Evolutionary conservation across 805 yeast species (phyloP), one percentile per base, ranked within the genome.

Genomic region (Zygoascus ofunaensis): DNA sequence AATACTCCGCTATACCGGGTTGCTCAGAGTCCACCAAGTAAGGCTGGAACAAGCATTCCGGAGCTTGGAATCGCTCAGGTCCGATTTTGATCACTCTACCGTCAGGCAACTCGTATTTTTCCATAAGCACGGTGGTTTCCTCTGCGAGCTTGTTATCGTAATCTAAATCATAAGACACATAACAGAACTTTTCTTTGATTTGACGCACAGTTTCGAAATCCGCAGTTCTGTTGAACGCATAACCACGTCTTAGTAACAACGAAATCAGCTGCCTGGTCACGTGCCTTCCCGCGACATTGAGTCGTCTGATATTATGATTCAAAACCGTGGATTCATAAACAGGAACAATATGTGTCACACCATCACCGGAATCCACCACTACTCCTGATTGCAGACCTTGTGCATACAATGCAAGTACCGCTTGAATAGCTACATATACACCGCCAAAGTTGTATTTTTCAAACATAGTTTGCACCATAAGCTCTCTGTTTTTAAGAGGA

Each of bases 191-290:
- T 69, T 92, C 98, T 68, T 92, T 92, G 60, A 92, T 90, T 68
- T 87, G 96, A 61, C 98, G 86, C 39, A 92, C 97, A 2, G 97
- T 92, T 68, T 92, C 98, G 58, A 94, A 94, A 70, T 92, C 98
- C 7, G 98, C 97, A 36, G 95, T 89, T 71, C 98, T 79, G 71
- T 92, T 92, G 68, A 92, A 90, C 2, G 97, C 96, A 64, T 92
- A 92, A 38, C 98, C 98, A 55, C 97, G 80, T 66, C 97, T 86
- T 50, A 94, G 76, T 57, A 92, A 71, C 53, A 92, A 71, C 57
- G 82, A 92, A 65, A 92, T 89, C 66, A 92, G 73, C 65, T 92
- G 87, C 59, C 96, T 78, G n/a, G 98, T 92, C 39, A 92, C 97
- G 60, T 92, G 98, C 64, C 98, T 78, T 56, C 98, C 98, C 3